Conservation (phyloP, 2,329 filamentous ascomycete genomes). For the Colletotrichum sp. region DNA sequence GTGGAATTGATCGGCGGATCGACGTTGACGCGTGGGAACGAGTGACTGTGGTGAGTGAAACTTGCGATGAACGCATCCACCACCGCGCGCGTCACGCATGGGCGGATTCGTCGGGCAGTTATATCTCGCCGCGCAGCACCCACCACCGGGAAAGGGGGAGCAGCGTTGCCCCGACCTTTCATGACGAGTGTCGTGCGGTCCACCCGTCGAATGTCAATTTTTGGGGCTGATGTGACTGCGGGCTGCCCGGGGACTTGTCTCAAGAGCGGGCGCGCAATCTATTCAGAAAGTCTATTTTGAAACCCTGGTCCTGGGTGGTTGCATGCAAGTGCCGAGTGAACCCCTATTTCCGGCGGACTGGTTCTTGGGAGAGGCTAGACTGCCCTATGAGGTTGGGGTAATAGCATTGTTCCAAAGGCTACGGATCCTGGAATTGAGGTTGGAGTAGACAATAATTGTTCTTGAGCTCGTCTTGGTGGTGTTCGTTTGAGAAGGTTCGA, state of each 20-base stretch:
- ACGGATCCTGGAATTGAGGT: background rate
- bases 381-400: background rate
- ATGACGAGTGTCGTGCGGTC: background rate
- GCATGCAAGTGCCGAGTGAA: background rate
- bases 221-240: background rate
- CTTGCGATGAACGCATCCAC: background rate
- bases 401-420: background rate
- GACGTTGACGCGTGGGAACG: background rate
- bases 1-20: background rate
- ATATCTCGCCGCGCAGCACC: background rate
- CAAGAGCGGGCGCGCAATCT: background rate
- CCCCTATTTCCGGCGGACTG: background rate
- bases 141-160: background rate
- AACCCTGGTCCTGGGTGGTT: background rate
- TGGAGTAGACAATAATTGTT: background rate
- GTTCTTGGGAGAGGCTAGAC: background rate
- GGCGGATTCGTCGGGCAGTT: background rate
- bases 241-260: background rate
- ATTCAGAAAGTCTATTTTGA: background rate
- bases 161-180: background rate
- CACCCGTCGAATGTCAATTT: background rate
- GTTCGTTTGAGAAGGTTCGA: background rate
- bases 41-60: conserved; percentile 2
- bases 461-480: background rate
- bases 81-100: background rate